Base-by-base conservation (phyloP, 2,329 filamentous ascomycete genomes). In the Colletotrichum musicola region DNA sequence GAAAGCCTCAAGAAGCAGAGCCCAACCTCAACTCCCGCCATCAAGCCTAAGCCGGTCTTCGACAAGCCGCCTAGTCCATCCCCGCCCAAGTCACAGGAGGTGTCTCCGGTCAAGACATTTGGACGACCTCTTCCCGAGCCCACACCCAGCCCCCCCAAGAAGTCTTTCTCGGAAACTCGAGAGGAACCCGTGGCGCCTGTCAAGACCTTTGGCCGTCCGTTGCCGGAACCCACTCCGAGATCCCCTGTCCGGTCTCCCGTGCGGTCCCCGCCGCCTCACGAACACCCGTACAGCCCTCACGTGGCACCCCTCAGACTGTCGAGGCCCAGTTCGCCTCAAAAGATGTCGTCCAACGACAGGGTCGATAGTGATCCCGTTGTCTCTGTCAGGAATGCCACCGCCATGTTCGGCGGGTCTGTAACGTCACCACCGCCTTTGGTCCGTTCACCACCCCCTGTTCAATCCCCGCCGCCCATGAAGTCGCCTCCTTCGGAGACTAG, bases 261-360 rank as follows among this genome's bases (percentile, higher is more conserved):
- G 25, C 47, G 66, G 14, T 69, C 66, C 6, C 62, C 66, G 16
- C 56, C 62, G 16, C 54, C 61, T 6, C 42, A 66, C n/a, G 66
- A 69, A 27, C 57, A 59, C 30, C 30, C 30, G 10, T 9, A 35
- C 49, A 70, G 46, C 58, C 72, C 51, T 64, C 72, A 14, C 76
- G 59, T 78, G 69, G 75, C 74, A 58, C 83, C 84, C 2, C 72
- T 77, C 13, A 84, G 82, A 72, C 66, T 78, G 44, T 76, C 77
- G 7, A 74, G 77, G 22, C 73, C 78, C 18, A 73, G 75, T n/a
- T 74, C 78, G 5, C 57, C 71, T 7, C 76, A 74, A 65, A 78
- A 74, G 69, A 42, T 42, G 16, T 72, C 69, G 47, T 68, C 72
- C 9, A 71, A 55, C 25, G 73, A 77, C 27, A 75, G 73, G 53